Percentiles rank a stretch among this genome's conserved stretches.
phyloP scores from a whole-genome alignment of 2,329 filamentous ascomycete species.

The Calonectria fujianensis region DNA sequence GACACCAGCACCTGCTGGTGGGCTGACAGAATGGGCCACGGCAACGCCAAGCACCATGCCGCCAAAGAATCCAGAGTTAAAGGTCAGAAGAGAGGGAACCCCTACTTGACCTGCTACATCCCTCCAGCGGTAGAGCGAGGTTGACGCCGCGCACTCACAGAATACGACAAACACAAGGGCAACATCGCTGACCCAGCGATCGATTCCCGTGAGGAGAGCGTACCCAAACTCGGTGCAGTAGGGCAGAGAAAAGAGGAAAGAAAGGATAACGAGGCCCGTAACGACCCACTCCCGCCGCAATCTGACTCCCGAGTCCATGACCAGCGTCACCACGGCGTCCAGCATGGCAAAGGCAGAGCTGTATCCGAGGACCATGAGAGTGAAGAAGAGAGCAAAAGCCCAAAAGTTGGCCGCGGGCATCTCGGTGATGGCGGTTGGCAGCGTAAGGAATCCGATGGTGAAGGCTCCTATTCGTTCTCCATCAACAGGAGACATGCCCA shows the following conservation, averaged over 20 bases:
- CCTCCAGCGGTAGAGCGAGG: slow-evolving; percentile 71
- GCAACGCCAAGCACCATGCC: slow-evolving; percentile 71
- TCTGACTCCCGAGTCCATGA: slow-evolving; percentile 69
- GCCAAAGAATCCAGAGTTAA: slow-evolving; percentile 72
- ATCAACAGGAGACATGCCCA: slow-evolving; percentile 60
- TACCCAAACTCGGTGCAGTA: slow-evolving; percentile 76
- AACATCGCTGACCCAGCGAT: slow-evolving; percentile 74
- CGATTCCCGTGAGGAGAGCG: slow-evolving; percentile 72
- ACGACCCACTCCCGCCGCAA: slow-evolving; percentile 66
- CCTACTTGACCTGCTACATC: slow-evolving; percentile 68
- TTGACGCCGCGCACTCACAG: slow-evolving; percentile 71
- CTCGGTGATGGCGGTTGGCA: slow-evolving; percentile 73
- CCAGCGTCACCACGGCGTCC: slow-evolving; percentile 72
- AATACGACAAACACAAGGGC: slow-evolving; percentile 73
- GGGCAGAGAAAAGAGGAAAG: slow-evolving; percentile 72
- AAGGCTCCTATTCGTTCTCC: slow-evolving; percentile 70
- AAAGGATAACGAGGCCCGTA: slow-evolving; percentile 68
- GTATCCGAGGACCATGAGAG: slow-evolving; percentile 74
- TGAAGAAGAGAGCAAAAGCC: slow-evolving; percentile 76
- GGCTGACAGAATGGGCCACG: slow-evolving; percentile 67
- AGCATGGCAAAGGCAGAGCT: slow-evolving; percentile 77
- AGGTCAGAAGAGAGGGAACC: slow-evolving; percentile 63
- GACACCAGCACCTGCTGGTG: slow-evolving; percentile 68
- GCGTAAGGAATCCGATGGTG: slow-evolving; percentile 74
- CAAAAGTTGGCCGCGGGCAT: slow-evolving; percentile 76